Base-by-base conservation (phyloP, 2,329 filamentous ascomycete genomes). In the Cladosporium halotolerans region DNA sequence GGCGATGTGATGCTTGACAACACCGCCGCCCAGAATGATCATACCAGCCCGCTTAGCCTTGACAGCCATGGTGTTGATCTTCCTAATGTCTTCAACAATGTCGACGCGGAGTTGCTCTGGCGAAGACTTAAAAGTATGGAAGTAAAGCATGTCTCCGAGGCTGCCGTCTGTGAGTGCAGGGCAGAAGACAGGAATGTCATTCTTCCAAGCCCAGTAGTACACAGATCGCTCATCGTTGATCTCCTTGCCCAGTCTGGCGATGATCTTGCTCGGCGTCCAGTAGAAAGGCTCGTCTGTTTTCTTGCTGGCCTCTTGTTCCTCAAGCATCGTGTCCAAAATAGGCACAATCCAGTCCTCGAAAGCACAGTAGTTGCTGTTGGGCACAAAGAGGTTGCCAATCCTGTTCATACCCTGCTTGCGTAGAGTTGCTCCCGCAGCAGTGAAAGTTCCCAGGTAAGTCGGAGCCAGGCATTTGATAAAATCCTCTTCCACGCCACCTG, bases 331-430 rank as follows among this genome's bases (percentile, higher is more conserved):
- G 73, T 97, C 89, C n/a, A 99, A 77, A 61, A 99, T 95, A 2
- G 93, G 93, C 46, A 97, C 81, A 6, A 99, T 78, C 93, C 93
- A 99, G 74, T 99, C 93, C 69, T 99, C 93, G 63, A 99, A 99
- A 6, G 86, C 84, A 70, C 93, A 97, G 76, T 99, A 95, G 73
- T 99, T 99, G 70, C 84, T 88, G 70, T 99, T 99, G 5, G 93
- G 93, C 1, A 99, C 93, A 18, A 97, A 79, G 1, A 99, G 79
- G 66, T 99, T 97, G 48, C 93, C 93, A 63, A 99, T 97, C 32
- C 93, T 84, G 72, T 99, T 99, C 65, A 97, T 81, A 9, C 93
- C 93, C 68, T 89, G 86, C 57, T 83, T 80, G 38, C 93, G 88
- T 18, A 99, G 79, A 1, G 82, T 81, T 8, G 87, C 85, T 11